phyloP scores from a whole-genome alignment of 2,329 filamentous ascomycete species.

The Metarhizium humberi region DNA sequence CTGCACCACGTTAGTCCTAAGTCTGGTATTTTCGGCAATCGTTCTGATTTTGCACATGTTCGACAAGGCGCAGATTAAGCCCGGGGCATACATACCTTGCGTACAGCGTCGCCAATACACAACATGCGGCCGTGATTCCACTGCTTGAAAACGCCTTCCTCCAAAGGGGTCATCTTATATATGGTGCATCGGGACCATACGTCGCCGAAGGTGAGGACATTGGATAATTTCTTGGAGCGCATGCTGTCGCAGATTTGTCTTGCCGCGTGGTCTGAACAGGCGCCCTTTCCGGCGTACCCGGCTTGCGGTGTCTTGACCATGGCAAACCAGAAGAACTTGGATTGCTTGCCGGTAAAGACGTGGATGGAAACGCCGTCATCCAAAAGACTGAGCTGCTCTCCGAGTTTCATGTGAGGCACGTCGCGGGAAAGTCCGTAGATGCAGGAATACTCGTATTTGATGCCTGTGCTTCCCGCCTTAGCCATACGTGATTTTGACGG shows the following conservation, averaged over 20 bases:
- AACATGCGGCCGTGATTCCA: constrained; percentile 22
- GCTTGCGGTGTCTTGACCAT: constrained; percentile 9
- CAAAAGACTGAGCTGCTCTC: constrained; percentile 1
- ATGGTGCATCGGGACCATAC: constrained; percentile 17
- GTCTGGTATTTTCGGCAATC: too few relatives aligned
- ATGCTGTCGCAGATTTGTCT: constrained; percentile 13
- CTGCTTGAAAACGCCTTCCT: constrained; percentile 21
- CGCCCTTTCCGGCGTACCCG: constrained; percentile 17
- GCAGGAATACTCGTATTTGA: constrained; percentile 4
- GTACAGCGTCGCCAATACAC: constrained; percentile 22
- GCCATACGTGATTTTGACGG: background rate
- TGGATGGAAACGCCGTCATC: constrained; percentile 3
- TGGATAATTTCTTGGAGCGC: constrained; percentile 16
- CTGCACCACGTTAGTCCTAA: background rate
- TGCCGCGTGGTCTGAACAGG: background rate
- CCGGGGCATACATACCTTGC: constrained; percentile 16
- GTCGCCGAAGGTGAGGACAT: constrained; percentile 21
- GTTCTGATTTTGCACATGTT: too few relatives aligned
- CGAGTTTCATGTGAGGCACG: background rate
- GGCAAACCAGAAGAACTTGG: constrained; percentile 5
- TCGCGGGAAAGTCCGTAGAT: constrained; percentile 3
- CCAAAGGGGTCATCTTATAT: constrained; percentile 16
- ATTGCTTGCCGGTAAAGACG: constrained; percentile 1
- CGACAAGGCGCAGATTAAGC: too few relatives aligned
- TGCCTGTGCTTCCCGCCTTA: background rate